A percentile compares a stretch with the other conserved stretches of the same genome.
Evolutionary conservation across 2,329 filamentous ascomycete species (phyloP).

Genomic region (Corynespora cassiicola): DNA sequence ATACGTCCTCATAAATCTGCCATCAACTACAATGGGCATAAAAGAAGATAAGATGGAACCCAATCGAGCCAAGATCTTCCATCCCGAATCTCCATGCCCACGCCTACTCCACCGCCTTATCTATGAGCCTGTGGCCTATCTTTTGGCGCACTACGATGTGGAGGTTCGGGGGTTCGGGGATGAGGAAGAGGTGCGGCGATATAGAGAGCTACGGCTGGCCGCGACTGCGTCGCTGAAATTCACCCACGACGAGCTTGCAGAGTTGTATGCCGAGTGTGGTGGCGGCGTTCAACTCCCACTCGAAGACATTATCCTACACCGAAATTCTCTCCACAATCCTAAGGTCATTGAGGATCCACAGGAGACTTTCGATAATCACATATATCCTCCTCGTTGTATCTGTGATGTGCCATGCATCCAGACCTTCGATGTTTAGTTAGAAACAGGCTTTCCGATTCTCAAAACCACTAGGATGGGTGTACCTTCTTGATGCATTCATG

Average conservation of each 20-base stretch:
- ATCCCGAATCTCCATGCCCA: constrained; percentile 24
- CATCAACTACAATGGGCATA: constrained; percentile 9
- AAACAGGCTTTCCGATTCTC: too few species aligned
- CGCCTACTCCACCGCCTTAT: constrained; percentile 29
- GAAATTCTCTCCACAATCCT: too few species aligned
- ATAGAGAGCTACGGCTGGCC: constrained; percentile 3
- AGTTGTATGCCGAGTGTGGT: constrained; percentile 21
- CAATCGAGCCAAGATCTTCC: constrained; percentile 27
- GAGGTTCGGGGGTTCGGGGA: constrained; percentile 27
- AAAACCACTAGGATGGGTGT: too few species aligned
- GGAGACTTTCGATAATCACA: too few species aligned
- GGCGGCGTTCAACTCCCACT: constrained; percentile 28
- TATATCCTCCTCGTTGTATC: too few species aligned
- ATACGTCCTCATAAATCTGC: constrained; percentile 25
- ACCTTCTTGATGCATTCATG: too few species aligned
- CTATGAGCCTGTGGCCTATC: constrained; percentile 29
- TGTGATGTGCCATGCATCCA: too few species aligned
- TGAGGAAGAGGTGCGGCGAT: constrained; percentile 17
- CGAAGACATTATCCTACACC: too few species aligned
- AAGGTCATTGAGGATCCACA: too few species aligned
- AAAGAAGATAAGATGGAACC: too few species aligned
- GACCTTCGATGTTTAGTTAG: too few species aligned
- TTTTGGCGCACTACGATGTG: constrained; percentile 18
- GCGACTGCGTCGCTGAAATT: constrained; percentile 11
- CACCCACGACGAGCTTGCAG: constrained; percentile 13